Evolutionary conservation across 805 yeast genomes (phyloP).

Genomic region (Metschnikowia vanudenii): DNA sequence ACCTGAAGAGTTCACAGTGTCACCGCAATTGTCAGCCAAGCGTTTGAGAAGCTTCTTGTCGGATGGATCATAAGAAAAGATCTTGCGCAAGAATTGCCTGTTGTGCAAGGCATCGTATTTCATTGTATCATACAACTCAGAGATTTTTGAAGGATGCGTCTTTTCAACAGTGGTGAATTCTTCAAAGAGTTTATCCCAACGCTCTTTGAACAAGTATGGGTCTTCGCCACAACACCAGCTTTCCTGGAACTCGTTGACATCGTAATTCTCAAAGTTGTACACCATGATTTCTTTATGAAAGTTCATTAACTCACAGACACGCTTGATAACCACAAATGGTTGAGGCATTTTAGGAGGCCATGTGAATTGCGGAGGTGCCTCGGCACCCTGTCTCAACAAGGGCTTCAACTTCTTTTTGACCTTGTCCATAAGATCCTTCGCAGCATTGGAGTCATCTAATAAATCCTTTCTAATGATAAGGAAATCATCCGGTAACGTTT

Average conservation of each 20-base stretch:
- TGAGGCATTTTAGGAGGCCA: slow-evolving; percentile 99
- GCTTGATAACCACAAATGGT: slow-evolving; percentile 88
- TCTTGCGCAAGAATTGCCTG: slow-evolving; percentile 78
- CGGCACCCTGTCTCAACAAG: slow-evolving; percentile 88
- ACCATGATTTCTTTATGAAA: slow-evolving; percentile 84
- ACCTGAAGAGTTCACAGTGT: slow-evolving; percentile 47
- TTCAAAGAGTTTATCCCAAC: slow-evolving; percentile 95
- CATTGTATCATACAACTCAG: slow-evolving; percentile 97
- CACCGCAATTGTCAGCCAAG: slow-evolving; percentile 43
- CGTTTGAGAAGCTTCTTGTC: slow-evolving; percentile 35
- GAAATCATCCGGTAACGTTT: slow-evolving; percentile 68
- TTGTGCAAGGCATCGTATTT: slow-evolving; percentile 97
- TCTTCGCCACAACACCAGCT: slow-evolving; percentile 98
- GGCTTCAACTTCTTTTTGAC: slow-evolving; percentile 97
- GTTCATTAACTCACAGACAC: slow-evolving; percentile 94
- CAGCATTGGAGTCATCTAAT: slow-evolving; percentile 95
- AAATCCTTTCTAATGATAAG: slow-evolving; percentile 83
- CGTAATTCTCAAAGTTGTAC: slow-evolving; percentile 66
- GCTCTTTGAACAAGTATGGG: slow-evolving; percentile 81
- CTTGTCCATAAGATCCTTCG: slow-evolving; percentile 95
- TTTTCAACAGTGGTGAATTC: slow-evolving; percentile 92
- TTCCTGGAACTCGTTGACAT: slow-evolving; percentile 65
- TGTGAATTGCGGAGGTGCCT: slow-evolving; percentile 95
- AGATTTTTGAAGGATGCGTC: slow-evolving; percentile 95
- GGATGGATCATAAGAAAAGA: slow-evolving; percentile 64